These are phyloP conservation scores for Epichloe sibirici DNA, from an alignment of 2,329 filamentous ascomycete species.

Conservation along the genomic window DNA sequence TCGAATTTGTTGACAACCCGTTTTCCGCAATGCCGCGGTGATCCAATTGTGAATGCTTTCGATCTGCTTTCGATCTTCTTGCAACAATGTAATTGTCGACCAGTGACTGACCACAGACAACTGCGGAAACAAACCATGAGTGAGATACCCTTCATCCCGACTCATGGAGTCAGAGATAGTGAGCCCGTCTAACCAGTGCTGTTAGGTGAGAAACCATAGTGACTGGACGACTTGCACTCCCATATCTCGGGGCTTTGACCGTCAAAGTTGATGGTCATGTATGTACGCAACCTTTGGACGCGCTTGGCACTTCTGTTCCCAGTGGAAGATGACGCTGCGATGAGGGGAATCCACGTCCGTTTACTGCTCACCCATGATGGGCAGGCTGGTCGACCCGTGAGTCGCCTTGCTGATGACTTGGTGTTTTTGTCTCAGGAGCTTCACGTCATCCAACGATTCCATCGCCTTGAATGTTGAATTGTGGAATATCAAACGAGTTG, in stretches of 20 bases:
- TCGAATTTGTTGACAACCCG: no score
- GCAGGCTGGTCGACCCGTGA: neutral
- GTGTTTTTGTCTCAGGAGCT: no score
- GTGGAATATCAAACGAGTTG: neutral
- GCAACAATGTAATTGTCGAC: neutral
- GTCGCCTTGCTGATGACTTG: no score
- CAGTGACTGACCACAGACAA: neutral
- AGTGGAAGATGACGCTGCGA: neutral
- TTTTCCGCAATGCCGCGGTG: neutral
- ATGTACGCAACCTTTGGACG: neutral
- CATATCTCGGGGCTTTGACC: neutral
- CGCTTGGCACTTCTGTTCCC: neutral
- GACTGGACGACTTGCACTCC: neutral
- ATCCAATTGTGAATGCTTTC: neutral
- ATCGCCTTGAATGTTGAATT: neutral
- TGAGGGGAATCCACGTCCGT: neutral
- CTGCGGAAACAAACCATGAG: neutral
- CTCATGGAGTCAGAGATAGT: neutral
- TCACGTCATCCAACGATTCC: neutral
- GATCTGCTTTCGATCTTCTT: neutral
- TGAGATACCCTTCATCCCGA: neutral
- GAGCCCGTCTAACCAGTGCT: neutral
- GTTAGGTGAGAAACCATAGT: neutral
- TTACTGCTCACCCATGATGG: neutral
- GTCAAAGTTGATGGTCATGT: neutral